Evolutionary conservation across 306 rosid species (phyloP).

Genomic region (Gastrolobium bilobum): DNA sequence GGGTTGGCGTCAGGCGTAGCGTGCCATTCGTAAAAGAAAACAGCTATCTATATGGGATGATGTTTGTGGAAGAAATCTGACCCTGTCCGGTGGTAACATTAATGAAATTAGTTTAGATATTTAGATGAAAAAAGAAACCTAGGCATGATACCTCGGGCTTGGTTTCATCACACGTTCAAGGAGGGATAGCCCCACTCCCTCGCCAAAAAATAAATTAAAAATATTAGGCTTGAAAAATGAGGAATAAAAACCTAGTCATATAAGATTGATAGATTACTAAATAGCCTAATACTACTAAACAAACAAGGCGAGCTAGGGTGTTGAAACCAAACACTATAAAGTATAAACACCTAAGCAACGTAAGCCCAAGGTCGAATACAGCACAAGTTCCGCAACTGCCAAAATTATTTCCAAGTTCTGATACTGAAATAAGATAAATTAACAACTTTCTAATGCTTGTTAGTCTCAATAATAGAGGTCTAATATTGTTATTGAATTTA

Average conservation of each 20-base stretch:
- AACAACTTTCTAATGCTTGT: neutral
- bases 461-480: neutral
- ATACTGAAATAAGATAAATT: neutral
- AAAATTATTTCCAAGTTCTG: neutral
- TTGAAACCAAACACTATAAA: neutral
- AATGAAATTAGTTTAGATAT: neutral
- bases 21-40: too few relatives aligned
- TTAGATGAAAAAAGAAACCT: neutral
- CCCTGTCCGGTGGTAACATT: neutral
- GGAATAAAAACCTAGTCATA: neutral
- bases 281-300: neutral
- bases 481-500: neutral
- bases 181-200: neutral
- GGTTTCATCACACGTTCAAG: neutral
- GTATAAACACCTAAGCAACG: neutral
- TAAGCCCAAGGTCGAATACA: neutral
- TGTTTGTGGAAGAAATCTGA: neutral
- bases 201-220: neutral
- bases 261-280: neutral
- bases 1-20: too few relatives aligned
- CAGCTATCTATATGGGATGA: neutral
- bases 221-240: neutral
- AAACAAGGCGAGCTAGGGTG: neutral
- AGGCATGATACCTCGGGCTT: neutral
- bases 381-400: neutral